phyloP scores from a whole-genome alignment of 2,329 filamentous ascomycete species.

The Diplodia scrobiculata region DNA sequence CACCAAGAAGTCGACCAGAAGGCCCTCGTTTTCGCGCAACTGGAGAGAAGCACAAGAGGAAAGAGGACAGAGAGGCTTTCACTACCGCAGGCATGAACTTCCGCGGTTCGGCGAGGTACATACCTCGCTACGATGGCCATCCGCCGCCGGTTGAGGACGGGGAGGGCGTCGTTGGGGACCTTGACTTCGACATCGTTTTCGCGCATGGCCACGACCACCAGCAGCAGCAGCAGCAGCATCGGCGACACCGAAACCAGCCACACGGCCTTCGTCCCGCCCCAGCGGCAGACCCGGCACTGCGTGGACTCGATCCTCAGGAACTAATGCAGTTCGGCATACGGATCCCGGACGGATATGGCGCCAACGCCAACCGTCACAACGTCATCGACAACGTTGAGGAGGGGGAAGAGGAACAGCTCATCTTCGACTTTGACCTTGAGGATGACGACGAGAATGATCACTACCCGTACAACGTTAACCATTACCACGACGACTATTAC shows the following conservation, averaged over 20 bases:
- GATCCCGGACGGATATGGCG: neutral
- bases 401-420: neutral
- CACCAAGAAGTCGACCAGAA: neutral
- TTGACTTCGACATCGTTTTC: constrained; percentile 8
- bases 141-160: neutral
- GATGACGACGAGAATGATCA: neutral
- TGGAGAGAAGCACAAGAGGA: no score
- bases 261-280: neutral
- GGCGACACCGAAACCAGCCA: neutral
- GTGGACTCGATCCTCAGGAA: neutral
- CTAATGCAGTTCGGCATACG: neutral
- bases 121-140: neutral
- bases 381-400: neutral
- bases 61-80: no score
- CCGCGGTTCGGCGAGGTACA: neutral
- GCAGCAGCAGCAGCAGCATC: neutral
- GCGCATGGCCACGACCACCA: neutral
- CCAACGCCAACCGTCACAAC: no score
- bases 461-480: neutral
- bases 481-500: neutral
- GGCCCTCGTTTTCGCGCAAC: neutral
- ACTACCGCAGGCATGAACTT: neutral
- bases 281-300: neutral
- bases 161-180: neutral
- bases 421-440: constrained; percentile 13